Base-by-base conservation (phyloP, 495 filamentous ascomycete genomes). In the Penicillium bialowiezense region DNA sequence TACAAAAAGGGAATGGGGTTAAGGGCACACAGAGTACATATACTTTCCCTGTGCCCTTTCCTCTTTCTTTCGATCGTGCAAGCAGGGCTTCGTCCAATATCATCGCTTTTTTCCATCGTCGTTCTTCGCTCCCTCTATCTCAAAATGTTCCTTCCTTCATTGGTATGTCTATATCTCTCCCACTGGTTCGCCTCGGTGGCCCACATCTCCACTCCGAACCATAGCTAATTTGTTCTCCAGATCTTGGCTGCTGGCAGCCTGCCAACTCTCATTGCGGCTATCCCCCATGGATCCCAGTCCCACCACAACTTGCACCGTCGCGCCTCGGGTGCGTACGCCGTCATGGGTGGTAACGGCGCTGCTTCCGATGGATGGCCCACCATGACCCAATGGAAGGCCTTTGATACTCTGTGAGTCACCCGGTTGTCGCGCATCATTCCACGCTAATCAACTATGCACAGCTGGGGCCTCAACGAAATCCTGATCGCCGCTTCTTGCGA, bases 401-500 rank as follows among this genome's bases (percentile, higher is more conserved):
- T 59, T 14, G 59, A 59, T 2, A 37, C 40, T 9, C 45, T 62
- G 59, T 60, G 24, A 46, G 56, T 47, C 14, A 15, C 35, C n/a
- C 26, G 29, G 29, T 12, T 12, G 10, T 12, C 12, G 29, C 29
- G 23, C 15, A 21, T 6, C 5, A 7, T 7, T 9, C 3, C 2
- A 5, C 8, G 18, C 37, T 23, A 34, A 40, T 8, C 13, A 14
- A 12, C 4, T n/a, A 41, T 31, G 5, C 9, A 18, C 19, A 76
- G 67, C 65, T 77, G 71, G 58, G 54, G 60, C 1, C 54, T 46
- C 45, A 82, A 79, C 67, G 51, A 65, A 39, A 58, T 47, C 5
- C 57, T 64, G 41, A 71, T 84, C 55, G 26, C 31, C 5, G 26
- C 46, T 21, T 75, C 74, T 12, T 83, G 79, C 57, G 41, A 78